A percentile compares a stretch with the other conserved stretches of the same genome.
Conservation (phyloP, 805 yeast species). For the Saccharomyces eubayanus region DNA sequence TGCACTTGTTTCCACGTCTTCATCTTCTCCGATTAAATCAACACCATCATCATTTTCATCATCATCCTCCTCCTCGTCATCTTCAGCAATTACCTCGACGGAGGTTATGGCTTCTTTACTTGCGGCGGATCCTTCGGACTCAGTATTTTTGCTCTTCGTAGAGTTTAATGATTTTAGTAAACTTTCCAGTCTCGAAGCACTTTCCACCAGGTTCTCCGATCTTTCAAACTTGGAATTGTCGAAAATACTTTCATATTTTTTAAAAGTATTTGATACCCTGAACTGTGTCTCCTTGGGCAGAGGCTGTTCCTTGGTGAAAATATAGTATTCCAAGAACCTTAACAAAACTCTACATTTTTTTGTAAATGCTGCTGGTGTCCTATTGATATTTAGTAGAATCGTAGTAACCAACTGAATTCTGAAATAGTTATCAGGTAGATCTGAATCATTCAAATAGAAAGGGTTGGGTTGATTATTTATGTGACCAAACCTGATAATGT, state of each 20-base stretch:
- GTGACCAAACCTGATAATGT: conserved; percentile 59
- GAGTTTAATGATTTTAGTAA: conserved; percentile 22
- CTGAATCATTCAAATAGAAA: conserved; percentile 37
- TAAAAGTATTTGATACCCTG: conserved; percentile 40
- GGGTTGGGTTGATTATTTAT: conserved; percentile 48
- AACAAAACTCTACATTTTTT: conserved; percentile 36
- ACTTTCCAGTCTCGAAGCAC: conserved; percentile 32
- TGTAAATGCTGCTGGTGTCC: conserved; percentile 11
- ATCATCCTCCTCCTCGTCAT: conserved; percentile 21
- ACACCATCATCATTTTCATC: conserved; percentile 20
- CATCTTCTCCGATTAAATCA: conserved; percentile 24
- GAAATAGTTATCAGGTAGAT: conserved; percentile 61
- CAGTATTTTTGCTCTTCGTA: not conserved
- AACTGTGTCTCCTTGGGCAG: conserved; percentile 57
- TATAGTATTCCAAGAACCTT: conserved; percentile 63
- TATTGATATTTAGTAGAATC: conserved; percentile 32
- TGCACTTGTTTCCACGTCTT: conserved; percentile 28
- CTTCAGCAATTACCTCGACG: conserved; percentile 1
- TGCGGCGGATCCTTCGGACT: not conserved
- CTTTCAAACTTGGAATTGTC: conserved; percentile 31
- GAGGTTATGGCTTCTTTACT: not conserved
- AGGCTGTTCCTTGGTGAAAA: conserved; percentile 51
- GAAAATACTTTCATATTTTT: conserved; percentile 7
- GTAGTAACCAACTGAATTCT: conserved; percentile 50
- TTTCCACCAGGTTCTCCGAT: conserved; percentile 35